A percentile compares a stretch with the other conserved stretches of the same genome.
Conservation (phyloP, 2,329 filamentous ascomycete species). For the Pseudocercospora vitis region DNA sequence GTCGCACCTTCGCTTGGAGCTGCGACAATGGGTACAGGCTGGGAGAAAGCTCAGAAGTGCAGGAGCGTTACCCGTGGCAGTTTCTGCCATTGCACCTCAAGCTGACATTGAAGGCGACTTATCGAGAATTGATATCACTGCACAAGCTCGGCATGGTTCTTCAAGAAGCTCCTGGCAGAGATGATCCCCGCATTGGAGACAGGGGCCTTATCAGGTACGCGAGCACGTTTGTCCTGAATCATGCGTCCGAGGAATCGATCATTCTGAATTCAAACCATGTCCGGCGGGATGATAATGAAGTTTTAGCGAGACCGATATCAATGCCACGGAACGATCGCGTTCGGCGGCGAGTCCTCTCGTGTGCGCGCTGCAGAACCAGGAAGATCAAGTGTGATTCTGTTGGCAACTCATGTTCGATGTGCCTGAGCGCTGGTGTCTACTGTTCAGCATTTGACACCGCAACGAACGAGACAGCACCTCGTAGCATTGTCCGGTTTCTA, state of each 20-base stretch:
- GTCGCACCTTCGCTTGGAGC: neutral
- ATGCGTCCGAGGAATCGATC: too few relatives aligned
- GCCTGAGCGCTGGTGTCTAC: constrained; percentile 3
- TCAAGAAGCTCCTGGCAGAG: neutral
- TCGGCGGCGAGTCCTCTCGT: constrained; percentile 1
- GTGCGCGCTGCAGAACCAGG: constrained; percentile 1
- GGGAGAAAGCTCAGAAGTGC: neutral
- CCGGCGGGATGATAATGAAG: too few relatives aligned
- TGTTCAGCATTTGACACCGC: neutral
- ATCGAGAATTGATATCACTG: neutral
- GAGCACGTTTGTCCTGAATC: too few relatives aligned
- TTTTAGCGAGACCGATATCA: neutral
- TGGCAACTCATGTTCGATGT: neutral
- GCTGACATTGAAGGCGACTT: too few relatives aligned
- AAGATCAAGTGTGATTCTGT: constrained; percentile 4
- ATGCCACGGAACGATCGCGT: constrained; percentile 2
- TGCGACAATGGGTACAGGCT: neutral
- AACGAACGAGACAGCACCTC: constrained; percentile 3
- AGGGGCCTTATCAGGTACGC: neutral
- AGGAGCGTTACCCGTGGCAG: neutral
- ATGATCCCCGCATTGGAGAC: neutral
- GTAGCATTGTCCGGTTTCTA: neutral
- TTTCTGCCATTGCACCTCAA: neutral
- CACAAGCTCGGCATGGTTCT: neutral
- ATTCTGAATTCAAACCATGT: too few relatives aligned